Conservation (phyloP, 139 green algal species). For the Pseudopediastrum boryanum region DNA sequence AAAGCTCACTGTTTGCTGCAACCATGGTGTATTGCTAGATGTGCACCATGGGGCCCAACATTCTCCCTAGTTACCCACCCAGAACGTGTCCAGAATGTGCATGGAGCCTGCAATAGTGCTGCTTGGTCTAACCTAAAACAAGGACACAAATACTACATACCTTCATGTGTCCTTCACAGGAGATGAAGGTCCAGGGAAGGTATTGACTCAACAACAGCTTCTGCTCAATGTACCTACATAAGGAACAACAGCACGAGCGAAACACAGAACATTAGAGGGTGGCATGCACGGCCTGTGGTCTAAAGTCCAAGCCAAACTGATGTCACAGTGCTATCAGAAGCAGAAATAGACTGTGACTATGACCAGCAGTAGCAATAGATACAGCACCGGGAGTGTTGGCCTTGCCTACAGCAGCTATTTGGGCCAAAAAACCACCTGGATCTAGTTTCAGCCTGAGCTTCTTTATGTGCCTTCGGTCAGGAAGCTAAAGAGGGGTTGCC, state of each 20-base stretch:
- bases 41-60: not conserved
- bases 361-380: not conserved
- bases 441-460: not conserved
- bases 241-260: not conserved
- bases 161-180: slow-evolving; percentile 76
- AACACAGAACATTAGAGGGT: not conserved
- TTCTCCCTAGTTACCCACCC: not conserved
- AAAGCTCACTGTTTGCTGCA: too few species aligned
- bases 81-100: not conserved
- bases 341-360: not conserved
- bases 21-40: not conserved
- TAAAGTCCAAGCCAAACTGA: too few species aligned
- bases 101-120: not conserved
- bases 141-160: too few species aligned
- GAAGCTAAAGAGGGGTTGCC: too few species aligned
- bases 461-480: too few species aligned
- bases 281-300: too few species aligned
- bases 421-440: not conserved
- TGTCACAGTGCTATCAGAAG: slow-evolving; percentile 11
- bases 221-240: slow-evolving; percentile 74
- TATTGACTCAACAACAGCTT: slow-evolving; percentile 75
- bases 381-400: not conserved
- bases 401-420: not conserved
- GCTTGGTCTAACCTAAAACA: too few species aligned
- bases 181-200: slow-evolving; percentile 87